A percentile compares a stretch with the other conserved stretches of the same genome.
phyloP scores from a whole-genome alignment of 1,284 basidiomycete genomes.

The Boletellus sp. region DNA sequence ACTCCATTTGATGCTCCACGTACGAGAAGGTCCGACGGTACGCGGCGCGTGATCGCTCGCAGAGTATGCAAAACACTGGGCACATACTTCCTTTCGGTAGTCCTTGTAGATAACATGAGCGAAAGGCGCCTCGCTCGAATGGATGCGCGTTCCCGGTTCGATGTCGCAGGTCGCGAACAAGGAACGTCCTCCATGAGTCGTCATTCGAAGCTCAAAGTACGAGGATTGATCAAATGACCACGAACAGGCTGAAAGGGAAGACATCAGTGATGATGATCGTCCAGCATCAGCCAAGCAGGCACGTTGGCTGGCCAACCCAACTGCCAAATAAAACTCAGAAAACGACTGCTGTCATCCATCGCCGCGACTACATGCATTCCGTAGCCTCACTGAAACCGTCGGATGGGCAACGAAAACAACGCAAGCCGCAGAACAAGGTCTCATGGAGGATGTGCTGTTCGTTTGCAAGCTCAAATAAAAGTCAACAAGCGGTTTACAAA shows the following conservation, averaged over 20 bases:
- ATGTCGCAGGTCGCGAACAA: conserved; percentile 44
- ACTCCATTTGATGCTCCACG: conserved; percentile 43
- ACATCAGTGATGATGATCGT: conserved; percentile 8
- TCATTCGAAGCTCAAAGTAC: conserved; percentile 28
- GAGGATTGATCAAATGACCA: conserved; percentile 1
- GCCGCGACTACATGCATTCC: no score
- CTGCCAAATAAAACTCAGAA: background rate
- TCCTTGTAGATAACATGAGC: conserved; percentile 48
- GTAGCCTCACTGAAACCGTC: no score
- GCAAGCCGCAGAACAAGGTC: no score
- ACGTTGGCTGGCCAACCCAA: no score
- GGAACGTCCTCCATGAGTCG: conserved; percentile 50
- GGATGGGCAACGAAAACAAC: no score
- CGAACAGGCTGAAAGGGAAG: background rate
- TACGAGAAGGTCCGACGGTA: conserved; percentile 20
- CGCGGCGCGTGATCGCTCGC: conserved; percentile 36
- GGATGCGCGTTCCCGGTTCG: conserved; percentile 39
- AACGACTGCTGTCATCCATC: no score
- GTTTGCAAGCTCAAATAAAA: no score
- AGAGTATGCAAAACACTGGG: conserved; percentile 58
- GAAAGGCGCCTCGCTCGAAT: conserved; percentile 43
- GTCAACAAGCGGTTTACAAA: no score
- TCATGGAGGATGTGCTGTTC: no score
- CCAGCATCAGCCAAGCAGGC: background rate
- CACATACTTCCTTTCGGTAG: conserved; percentile 64